Base-by-base conservation (phyloP, 78 protist genomes). In the Chrysochromulina parva region DNA sequence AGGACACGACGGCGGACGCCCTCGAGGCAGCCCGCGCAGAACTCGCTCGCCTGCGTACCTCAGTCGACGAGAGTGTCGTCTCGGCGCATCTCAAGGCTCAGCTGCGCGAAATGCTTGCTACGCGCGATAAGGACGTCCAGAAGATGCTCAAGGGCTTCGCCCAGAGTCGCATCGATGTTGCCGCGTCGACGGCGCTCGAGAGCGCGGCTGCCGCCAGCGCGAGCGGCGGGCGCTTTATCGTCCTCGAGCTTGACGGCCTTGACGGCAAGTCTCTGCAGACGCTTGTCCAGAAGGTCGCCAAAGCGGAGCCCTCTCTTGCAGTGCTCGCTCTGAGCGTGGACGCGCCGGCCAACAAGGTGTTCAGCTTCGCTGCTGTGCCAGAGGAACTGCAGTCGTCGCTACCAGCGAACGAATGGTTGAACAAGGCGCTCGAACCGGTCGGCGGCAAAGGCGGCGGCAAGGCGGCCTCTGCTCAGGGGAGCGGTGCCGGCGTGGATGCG, bases 391-490 rank as follows among this genome's bases (percentile, higher is more conserved):
- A 1, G 24, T 10, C 22, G 1, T 1, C 50, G 1, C 90, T 91
- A n/a, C n/a, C 48, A 3, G 93, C 93, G 7, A 85, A 66, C 80
- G 85, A 82, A 0, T 91, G 93, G 93, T 17, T 82, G 19, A 10
- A 1, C 14, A 58, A 82, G 24, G 93, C 85, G 58, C 65, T 91
- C 53, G 90, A 62, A 71, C 11, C 5, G 38, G 6, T 16, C 58
- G 93, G 93, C 50, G 90, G 90, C 22, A 69, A 73, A 50, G 93
- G 93, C 52, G 93, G 93, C 6, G 93, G 93, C 59, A 91, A 91
- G 85, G 20, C 85, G 5, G 67, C 20, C 55, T 7, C 81, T 17
- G 93, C 93, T 0, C 90, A 82, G 69, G 93, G 81, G n/a, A 71
- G n/a, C 22, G 80, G n/a, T 5, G 48, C 73, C 28, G 73, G 73